Conservation (phyloP, 129 eudicot genomes). For the Apium graveolens region DNA sequence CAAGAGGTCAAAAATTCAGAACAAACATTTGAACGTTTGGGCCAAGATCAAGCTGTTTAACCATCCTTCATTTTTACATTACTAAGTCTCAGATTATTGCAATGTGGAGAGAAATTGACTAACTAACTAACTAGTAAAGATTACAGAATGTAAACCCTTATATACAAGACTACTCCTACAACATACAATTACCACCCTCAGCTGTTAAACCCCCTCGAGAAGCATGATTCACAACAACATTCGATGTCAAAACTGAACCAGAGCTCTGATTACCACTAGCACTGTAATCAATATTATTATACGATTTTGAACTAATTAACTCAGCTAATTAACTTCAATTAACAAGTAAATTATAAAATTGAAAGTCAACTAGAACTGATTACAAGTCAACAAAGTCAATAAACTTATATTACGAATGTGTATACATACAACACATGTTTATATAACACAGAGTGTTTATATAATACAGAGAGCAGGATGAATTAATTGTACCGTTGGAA, state of each 20-base stretch:
- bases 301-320: conserved; percentile 37
- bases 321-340: neutral
- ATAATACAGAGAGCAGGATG: neutral
- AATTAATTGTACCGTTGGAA: conserved; percentile 18
- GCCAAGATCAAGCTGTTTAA: no score
- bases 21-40: no score
- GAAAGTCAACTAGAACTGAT: neutral
- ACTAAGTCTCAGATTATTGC: no score
- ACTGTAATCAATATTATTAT: conserved; percentile 14
- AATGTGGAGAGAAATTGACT: no score
- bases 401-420: neutral
- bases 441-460: no score
- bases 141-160: no score
- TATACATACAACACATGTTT: neutral
- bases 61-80: no score
- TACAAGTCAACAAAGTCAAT: neutral
- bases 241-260: conserved; percentile 42
- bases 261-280: conserved; percentile 32
- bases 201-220: conserved; percentile 24
- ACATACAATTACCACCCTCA: no score
- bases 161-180: no score
- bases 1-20: no score
- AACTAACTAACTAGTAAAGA: no score
- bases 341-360: conserved; percentile 6
- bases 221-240: conserved; percentile 51